These are phyloP conservation scores for Neurospora sp. DNA, from an alignment of 495 filamentous ascomycete species.

Conservation along the genomic window DNA sequence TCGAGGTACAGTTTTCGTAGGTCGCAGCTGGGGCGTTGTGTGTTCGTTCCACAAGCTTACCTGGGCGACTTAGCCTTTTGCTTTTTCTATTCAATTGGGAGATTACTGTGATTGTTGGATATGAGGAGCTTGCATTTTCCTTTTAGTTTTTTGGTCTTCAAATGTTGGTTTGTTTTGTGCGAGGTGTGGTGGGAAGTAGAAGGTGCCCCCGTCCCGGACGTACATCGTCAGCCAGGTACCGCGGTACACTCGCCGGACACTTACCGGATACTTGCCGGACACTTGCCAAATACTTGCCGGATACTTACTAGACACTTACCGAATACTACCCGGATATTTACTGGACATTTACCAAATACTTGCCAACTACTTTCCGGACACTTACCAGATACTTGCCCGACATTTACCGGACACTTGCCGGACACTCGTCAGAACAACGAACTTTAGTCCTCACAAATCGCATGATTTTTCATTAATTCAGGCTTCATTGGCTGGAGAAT, in stretches of 20 bases:
- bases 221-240: not conserved
- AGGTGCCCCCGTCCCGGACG: not conserved
- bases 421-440: not conserved
- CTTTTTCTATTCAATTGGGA: not conserved
- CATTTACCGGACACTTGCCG: not conserved
- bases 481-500: not conserved
- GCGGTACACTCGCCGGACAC: not conserved
- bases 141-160: not conserved
- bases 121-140: not conserved
- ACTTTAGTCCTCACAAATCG: not conserved
- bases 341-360: not conserved
- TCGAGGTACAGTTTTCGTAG: not conserved
- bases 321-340: too few species aligned
- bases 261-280: not conserved
- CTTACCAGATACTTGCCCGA: not conserved
- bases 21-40: not conserved
- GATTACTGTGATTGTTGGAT: rapidly evolving
- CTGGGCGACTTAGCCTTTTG: not conserved
- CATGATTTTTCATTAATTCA: not conserved
- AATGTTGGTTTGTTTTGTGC: not conserved
- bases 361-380: not conserved
- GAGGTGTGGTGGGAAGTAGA: not conserved
- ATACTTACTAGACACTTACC: too few species aligned
- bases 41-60: not conserved
- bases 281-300: not conserved